These are phyloP conservation scores for Phragmites australis DNA, from an alignment of 176 grass and related monocot species.

Conservation along the genomic window DNA sequence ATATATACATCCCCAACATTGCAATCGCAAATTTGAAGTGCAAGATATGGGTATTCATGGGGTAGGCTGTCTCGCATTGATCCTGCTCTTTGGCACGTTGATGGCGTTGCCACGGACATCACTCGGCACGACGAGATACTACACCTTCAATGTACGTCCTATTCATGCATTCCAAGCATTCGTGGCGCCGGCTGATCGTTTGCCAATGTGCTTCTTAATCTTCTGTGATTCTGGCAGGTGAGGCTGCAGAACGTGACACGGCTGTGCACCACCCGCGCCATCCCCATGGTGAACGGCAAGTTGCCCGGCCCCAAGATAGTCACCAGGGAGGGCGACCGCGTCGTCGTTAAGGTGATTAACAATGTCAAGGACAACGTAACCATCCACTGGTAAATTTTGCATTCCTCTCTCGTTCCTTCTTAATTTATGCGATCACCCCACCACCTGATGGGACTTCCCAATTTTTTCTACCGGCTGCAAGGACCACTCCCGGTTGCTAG, in stretches of 20 bases:
- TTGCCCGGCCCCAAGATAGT: slow-evolving; percentile 63
- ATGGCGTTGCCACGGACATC: slow-evolving; percentile 33
- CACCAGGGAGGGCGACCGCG: slow-evolving; percentile 58
- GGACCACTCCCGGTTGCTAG: neutral
- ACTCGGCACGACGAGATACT: slow-evolving; percentile 45
- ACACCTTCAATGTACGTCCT: slow-evolving; percentile 59
- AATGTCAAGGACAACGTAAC: slow-evolving; percentile 59
- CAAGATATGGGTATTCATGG: slow-evolving; percentile 45
- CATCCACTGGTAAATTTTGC: slow-evolving; percentile 58
- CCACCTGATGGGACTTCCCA: neutral
- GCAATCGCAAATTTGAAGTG: neutral
- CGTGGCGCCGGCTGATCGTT: neutral
- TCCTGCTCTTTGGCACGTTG: slow-evolving; percentile 33
- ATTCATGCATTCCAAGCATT: neutral
- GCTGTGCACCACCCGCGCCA: slow-evolving; percentile 57
- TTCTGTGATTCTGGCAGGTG: slow-evolving; percentile 31
- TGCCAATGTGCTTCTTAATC: neutral
- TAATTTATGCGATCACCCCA: neutral
- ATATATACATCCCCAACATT: neutral
- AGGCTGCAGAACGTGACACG: slow-evolving; percentile 46
- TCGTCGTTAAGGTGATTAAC: slow-evolving; percentile 68
- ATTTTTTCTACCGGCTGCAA: neutral
- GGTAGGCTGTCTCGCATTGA: neutral
- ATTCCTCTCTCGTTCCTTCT: neutral
- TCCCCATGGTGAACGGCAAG: slow-evolving; percentile 68